These are phyloP conservation scores for Ophiosphaerella korrae DNA, from an alignment of 2,329 filamentous ascomycete genomes.

Conservation along the genomic window DNA sequence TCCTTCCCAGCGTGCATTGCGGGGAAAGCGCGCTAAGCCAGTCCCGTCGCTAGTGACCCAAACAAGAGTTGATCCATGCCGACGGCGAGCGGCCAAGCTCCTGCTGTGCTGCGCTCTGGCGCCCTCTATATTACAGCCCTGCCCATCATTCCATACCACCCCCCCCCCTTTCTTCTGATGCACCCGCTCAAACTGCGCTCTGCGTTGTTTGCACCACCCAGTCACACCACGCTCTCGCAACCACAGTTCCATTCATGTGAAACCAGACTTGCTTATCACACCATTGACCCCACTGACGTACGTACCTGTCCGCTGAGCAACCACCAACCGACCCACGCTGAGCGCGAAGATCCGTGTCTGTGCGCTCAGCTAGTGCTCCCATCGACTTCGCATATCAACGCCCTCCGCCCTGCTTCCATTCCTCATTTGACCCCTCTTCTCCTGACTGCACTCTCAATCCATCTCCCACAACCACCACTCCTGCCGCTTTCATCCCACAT, in stretches of 20 bases:
- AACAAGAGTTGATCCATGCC: conserved; percentile 15
- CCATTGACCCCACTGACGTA: conserved; percentile 35
- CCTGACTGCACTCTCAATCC: neutral
- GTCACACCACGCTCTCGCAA: conserved; percentile 19
- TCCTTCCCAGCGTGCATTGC: conserved; percentile 34
- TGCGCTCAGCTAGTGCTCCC: conserved; percentile 27
- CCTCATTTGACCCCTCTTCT: conserved; percentile 7
- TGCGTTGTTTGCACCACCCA: neutral
- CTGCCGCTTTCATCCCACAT: conserved; percentile 8
- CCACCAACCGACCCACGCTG: neutral
- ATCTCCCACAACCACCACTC: conserved; percentile 5
- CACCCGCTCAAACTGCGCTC: conserved; percentile 9
- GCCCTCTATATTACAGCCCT: conserved; percentile 31
- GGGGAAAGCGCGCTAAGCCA: conserved; percentile 38
- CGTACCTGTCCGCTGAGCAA: conserved; percentile 4
- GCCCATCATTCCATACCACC: conserved; percentile 16
- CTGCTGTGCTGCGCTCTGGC: conserved; percentile 12
- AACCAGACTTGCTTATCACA: conserved; percentile 29
- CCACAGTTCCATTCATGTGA: conserved; percentile 11
- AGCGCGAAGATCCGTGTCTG: conserved; percentile 23
- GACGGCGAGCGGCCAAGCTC: conserved; percentile 13
- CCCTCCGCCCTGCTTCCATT: conserved; percentile 19
- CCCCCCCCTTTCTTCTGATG: neutral
- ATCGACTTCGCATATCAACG: conserved; percentile 3
- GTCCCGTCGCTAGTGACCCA: conserved; percentile 15